Percentiles rank a stretch among this genome's conserved stretches.
Conservation (phyloP, 208 protist genomes). For the Leishmania tropica region DNA sequence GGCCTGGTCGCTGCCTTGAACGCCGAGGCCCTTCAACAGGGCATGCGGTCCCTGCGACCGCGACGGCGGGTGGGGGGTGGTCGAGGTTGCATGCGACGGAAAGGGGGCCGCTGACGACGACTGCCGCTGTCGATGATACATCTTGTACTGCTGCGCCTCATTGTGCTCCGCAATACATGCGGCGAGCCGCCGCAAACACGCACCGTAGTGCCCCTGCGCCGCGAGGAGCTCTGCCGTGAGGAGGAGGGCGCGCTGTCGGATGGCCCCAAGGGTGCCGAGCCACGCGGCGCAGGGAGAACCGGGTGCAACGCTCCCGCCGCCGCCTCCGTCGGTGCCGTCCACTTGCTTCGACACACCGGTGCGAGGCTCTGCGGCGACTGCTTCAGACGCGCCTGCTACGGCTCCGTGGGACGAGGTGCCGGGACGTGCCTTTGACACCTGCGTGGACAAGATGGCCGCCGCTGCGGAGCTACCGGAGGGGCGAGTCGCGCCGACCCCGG, state of each 20-base stretch:
- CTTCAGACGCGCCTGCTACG: neutral
- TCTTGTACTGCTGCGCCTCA: neutral
- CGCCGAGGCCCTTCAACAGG: slow-evolving; percentile 6
- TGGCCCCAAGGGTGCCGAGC: slow-evolving; percentile 13
- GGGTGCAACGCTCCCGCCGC: neutral
- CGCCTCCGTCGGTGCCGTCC: neutral
- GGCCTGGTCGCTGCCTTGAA: slow-evolving; percentile 2
- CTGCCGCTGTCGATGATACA: neutral
- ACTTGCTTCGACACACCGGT: neutral
- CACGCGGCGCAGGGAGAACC: neutral
- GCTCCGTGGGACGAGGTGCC: neutral
- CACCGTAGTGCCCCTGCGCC: slow-evolving; percentile 29
- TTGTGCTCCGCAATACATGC: slow-evolving; percentile 24
- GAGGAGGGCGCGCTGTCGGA: slow-evolving; percentile 27
- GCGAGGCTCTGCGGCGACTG: neutral
- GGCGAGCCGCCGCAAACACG: slow-evolving; percentile 17
- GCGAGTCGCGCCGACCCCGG: neutral
- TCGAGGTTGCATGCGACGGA: neutral
- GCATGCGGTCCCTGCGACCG: neutral
- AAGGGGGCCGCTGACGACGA: neutral
- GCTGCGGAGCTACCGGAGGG: neutral
- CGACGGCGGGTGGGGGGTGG: neutral
- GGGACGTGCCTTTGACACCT: neutral
- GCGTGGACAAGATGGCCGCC: slow-evolving; percentile 2
- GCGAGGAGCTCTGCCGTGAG: slow-evolving; percentile 23